These are phyloP conservation scores for Tolypocladium guangdongense DNA, from an alignment of 2,329 filamentous ascomycete genomes.

Conservation along the genomic window DNA sequence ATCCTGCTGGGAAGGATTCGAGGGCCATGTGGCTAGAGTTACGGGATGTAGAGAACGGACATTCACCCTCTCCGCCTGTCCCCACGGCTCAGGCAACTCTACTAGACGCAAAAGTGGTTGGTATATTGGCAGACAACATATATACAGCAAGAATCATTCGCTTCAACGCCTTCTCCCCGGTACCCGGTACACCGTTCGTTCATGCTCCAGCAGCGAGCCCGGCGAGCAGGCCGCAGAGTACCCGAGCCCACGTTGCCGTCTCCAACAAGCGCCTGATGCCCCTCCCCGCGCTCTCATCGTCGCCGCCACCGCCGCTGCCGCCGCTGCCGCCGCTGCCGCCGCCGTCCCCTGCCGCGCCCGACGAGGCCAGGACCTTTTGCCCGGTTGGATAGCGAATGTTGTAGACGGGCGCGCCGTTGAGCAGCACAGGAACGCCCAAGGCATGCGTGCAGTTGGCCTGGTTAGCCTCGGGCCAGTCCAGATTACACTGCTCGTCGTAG, in stretches of 20 bases:
- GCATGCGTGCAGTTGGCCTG: slow-evolving; percentile 32
- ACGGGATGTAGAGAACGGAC: no score
- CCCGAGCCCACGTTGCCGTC: neutral
- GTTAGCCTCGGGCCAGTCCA: slow-evolving; percentile 32
- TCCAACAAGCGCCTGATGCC: no score
- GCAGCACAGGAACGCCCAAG: slow-evolving; percentile 23
- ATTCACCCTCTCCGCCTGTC: no score
- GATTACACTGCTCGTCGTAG: slow-evolving; percentile 32
- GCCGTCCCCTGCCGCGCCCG: neutral
- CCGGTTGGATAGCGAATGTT: slow-evolving; percentile 37
- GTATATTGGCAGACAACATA: neutral
- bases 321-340: no score
- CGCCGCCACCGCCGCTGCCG: neutral
- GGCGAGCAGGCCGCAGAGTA: neutral
- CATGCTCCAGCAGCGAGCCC: neutral
- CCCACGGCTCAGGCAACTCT: neutral
- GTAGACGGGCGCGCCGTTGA: slow-evolving; percentile 30
- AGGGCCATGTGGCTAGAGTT: no score
- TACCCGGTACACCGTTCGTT: neutral
- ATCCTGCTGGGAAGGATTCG: neutral
- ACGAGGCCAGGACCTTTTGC: slow-evolving; percentile 17
- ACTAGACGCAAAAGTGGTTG: neutral
- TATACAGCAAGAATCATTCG: neutral
- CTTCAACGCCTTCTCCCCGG: neutral
- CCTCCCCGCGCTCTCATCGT: neutral